A percentile compares a stretch with the other conserved stretches of the same genome.
Conservation (phyloP, 2,329 filamentous ascomycete species). For the Calonectria ilicicola region DNA sequence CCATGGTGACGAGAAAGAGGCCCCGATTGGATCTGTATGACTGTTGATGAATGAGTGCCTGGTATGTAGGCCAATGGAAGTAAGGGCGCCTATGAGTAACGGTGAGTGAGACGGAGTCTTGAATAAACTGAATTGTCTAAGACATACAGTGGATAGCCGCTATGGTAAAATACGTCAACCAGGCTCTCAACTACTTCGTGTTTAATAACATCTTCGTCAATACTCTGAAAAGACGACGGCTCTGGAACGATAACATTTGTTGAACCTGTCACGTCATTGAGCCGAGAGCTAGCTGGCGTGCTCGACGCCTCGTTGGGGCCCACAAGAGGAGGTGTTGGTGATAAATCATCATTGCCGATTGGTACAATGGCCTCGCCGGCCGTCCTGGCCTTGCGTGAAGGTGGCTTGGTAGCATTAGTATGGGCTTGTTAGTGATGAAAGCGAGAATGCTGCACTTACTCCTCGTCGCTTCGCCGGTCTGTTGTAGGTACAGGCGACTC, state of each 20-base stretch:
- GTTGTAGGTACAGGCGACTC: neutral
- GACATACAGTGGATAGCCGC: neutral
- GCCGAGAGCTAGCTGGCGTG: neutral
- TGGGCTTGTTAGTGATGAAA: neutral
- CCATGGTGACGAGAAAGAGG: neutral
- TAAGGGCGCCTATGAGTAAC: neutral
- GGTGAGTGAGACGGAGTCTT: neutral
- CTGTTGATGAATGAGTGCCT: neutral
- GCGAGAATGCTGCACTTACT: neutral
- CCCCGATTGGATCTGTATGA: neutral
- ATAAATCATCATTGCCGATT: neutral
- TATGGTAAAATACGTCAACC: neutral
- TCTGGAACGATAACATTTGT: neutral
- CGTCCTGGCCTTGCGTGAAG: neutral
- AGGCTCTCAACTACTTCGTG: neutral
- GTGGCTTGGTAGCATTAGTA: neutral
- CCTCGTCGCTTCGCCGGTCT: neutral
- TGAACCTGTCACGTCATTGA: neutral
- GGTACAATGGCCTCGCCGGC: neutral
- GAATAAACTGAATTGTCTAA: neutral
- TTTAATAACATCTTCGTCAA: neutral
- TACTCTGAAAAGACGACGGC: neutral
- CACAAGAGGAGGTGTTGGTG: neutral
- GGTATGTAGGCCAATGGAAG: neutral
- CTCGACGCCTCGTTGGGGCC: neutral